Percentiles rank a stretch among this genome's conserved stretches.
Conservation (phyloP, 495 filamentous ascomycete species). For the Amorphotheca resinae region DNA sequence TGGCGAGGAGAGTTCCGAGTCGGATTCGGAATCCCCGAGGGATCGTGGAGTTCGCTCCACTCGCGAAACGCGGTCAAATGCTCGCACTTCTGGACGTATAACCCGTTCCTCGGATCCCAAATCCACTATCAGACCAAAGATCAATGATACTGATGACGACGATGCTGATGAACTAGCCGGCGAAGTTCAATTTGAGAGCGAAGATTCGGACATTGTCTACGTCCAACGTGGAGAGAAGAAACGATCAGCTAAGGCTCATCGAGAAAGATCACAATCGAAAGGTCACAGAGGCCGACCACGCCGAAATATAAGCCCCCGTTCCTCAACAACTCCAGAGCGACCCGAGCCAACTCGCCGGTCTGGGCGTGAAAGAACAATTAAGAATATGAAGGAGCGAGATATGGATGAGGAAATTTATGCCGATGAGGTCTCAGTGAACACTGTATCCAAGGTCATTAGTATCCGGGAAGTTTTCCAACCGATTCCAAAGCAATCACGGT, state of each 20-base stretch:
- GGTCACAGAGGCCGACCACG: conserved; percentile 4
- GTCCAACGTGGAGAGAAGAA: conserved; percentile 3
- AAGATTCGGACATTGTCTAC: conserved; percentile 16
- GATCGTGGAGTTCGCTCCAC: neutral
- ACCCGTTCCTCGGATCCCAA: conserved; percentile 8
- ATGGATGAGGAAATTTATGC: conserved; percentile 44
- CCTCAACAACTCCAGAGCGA: conserved; percentile 24
- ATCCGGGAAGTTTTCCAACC: conserved; percentile 58
- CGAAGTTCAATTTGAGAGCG: conserved; percentile 15
- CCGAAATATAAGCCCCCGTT: neutral
- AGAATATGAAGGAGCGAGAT: conserved; percentile 51
- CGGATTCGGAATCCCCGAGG: conserved; percentile 2
- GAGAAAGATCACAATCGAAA: neutral
- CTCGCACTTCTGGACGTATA: conserved; percentile 3
- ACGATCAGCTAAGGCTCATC: neutral
- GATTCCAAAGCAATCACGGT: conserved; percentile 41
- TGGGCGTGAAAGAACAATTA: conserved; percentile 27
- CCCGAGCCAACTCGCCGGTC: conserved; percentile 33
- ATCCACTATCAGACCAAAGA: conserved; percentile 2
- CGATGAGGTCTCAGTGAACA: conserved; percentile 38
- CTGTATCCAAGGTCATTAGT: conserved; percentile 38
- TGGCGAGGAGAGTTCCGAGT: conserved; percentile 6
- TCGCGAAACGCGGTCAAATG: conserved; percentile 1
- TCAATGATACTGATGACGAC: conserved; percentile 2
- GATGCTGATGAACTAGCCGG: conserved; percentile 30